Base-by-base conservation (phyloP, 208 protist species). In the Crithidia mellificae region DNA sequence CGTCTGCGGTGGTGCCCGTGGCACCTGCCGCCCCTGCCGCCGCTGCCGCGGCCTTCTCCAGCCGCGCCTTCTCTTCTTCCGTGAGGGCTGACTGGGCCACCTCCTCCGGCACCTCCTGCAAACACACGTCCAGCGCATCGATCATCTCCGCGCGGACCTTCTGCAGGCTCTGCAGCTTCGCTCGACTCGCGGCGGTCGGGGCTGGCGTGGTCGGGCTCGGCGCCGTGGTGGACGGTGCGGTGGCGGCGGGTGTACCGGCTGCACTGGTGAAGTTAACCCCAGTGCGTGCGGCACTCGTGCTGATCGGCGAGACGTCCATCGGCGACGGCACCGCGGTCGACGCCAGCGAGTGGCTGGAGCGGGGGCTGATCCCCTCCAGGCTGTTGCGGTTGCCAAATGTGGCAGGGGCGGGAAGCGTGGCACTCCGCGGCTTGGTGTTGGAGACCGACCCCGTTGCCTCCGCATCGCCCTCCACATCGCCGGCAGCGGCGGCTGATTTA, bases 101-200 rank as follows among this genome's bases (percentile, higher is more conserved):
- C 0, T 54, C 59, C 24, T 81, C 72, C 2, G 85, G 90, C 17
- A 92, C 68, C 47, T 84, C 84, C 66, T 90, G 79, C 25, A 93
- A 44, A 61, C 90, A 96, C 55, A 96, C 71, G 44, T 96, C 90
- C 9, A 96, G 71, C 14, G 84, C 78, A 25, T 88, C 85, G 6
- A 96, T 79, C 71, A 93, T 79, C 46, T 92, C 90, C 12, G 74
- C 80, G 0, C 86, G 76, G 24, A 92, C 78, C 41, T 70, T 65
- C 47, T 81, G 71, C 39, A 92, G 57, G 27, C 41, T 8, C 20
- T 46, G 47, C 32, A 83, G 47, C 8, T 62, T 25, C 20, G 57
- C 67, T 2, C 32, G 47, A n/a, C n/a, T n/a, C n/a, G n/a, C n/a
- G 9, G 70, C 2, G 19, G 27, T 22, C 8, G 46, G 6, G 32